Conservation (phyloP, 345 rosid genomes). For the Alliaria petiolata region DNA sequence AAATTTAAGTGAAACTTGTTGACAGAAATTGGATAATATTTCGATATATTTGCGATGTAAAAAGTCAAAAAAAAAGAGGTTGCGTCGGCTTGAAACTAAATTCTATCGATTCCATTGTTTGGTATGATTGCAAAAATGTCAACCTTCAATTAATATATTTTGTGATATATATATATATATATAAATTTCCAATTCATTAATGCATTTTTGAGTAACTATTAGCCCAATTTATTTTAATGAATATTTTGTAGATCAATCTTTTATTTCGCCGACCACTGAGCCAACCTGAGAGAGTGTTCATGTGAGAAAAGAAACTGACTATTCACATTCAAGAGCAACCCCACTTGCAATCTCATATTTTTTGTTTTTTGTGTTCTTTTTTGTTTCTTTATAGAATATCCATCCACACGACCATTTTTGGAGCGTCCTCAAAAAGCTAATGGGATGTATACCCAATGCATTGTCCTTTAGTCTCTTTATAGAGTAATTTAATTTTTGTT, state of each 20-base stretch:
- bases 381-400: not conserved
- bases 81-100: slow-evolving; percentile 5
- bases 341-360: not conserved
- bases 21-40: not conserved
- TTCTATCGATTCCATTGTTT: not conserved
- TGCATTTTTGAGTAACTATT: not conserved
- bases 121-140: not conserved
- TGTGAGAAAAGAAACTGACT: not conserved
- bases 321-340: not conserved
- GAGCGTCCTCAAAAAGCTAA: not conserved
- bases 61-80: slow-evolving; percentile 1
- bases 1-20: not conserved
- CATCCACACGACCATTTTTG: not conserved
- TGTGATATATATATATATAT: not conserved
- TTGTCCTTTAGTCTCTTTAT: not conserved
- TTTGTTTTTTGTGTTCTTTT: not conserved
- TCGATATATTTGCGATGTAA: not conserved
- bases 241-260: not conserved
- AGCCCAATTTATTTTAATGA: not conserved
- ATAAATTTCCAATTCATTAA: not conserved
- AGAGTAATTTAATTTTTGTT: not conserved
- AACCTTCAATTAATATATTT: not conserved
- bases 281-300: not conserved
- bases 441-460: not conserved
- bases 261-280: not conserved